phyloP scores from a whole-genome alignment of 2,329 filamentous ascomycete genomes.

The Diaporthe destruens region DNA sequence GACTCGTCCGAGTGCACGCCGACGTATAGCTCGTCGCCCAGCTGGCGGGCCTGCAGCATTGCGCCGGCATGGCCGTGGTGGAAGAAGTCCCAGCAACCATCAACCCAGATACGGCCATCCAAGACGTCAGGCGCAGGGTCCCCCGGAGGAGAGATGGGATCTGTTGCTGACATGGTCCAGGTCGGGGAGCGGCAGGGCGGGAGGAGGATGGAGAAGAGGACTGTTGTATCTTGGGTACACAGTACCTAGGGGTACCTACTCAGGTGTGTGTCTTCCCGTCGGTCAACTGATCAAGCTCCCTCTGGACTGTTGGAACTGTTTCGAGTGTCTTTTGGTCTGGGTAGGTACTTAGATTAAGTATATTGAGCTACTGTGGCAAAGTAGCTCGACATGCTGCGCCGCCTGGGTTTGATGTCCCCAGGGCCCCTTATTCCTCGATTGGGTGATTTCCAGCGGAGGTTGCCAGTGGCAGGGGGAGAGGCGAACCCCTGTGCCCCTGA shows the following conservation, averaged over 20 bases:
- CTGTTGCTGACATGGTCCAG: slow-evolving; percentile 43
- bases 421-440: not conserved
- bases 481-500: slow-evolving; percentile 18
- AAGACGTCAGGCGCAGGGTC: slow-evolving; percentile 67
- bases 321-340: slow-evolving; percentile 8
- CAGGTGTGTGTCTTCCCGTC: not conserved
- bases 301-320: slow-evolving; percentile 1
- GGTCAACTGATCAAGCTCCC: slow-evolving; percentile 10
- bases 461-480: not conserved
- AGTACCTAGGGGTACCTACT: too few species aligned
- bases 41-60: slow-evolving; percentile 93
- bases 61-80: slow-evolving; percentile 88
- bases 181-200: not conserved
- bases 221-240: not conserved
- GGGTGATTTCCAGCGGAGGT: slow-evolving; percentile 11
- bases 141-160: slow-evolving; percentile 54
- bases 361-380: not conserved
- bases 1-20: slow-evolving; percentile 96
- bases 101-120: slow-evolving; percentile 91
- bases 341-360: too few species aligned
- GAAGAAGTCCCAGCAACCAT: slow-evolving; percentile 99
- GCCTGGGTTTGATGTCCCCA: slow-evolving; percentile 16
- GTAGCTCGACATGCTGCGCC: slow-evolving; percentile 6
- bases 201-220: not conserved
- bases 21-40: slow-evolving; percentile 89